Base-by-base conservation (phyloP, 441 rosid genomes). In the Manihot esculenta region DNA sequence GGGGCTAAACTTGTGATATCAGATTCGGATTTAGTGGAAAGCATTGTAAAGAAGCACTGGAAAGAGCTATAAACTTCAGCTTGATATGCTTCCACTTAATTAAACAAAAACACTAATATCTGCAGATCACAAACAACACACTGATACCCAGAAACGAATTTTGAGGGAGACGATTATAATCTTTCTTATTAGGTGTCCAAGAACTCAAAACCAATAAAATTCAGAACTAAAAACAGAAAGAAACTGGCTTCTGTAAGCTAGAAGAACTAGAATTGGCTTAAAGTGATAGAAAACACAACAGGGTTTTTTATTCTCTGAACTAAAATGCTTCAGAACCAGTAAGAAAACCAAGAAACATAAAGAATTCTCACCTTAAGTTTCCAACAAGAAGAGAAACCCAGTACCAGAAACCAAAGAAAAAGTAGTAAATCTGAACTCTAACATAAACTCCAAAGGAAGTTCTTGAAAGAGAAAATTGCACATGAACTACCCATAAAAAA, bases 1-100 rank as follows among this genome's bases (percentile, higher is more conserved):
- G 93, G 86, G 49, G 88, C 93, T 10, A 85, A 75, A 74, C 93
- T 87, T n/a, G 92, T 85, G 57, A 86, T 74, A 77, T 90, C 93
- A 30, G 95, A 93, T 35, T 93, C 97, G 6, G 92, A 88, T 73
- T 86, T 90, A 35, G 82, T 64, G 1, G 83, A 79, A 61, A 57
- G 69, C 83, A 76, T 73, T 66, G 64, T 66, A 10, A 48, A 42
- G 55, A 14, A 35, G 24, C 41, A 26, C 48, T 49, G 14, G n/a
- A 35, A 30, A 50, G 11, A 15, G 27, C 11, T 38, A 45, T 14
- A 20, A 56, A 47, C 33, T 24, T 72, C 26, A 15, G 27, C 3
- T 21, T 49, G 30, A 13, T 35, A 21, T 17, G 30, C 51, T 59
- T 41, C 38, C 21, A 60, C 66, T 67, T 45, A 35, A 17, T 47